Evolutionary conservation across 345 rosid species (phyloP).

Genomic region (Gynandropsis gynandra): DNA sequence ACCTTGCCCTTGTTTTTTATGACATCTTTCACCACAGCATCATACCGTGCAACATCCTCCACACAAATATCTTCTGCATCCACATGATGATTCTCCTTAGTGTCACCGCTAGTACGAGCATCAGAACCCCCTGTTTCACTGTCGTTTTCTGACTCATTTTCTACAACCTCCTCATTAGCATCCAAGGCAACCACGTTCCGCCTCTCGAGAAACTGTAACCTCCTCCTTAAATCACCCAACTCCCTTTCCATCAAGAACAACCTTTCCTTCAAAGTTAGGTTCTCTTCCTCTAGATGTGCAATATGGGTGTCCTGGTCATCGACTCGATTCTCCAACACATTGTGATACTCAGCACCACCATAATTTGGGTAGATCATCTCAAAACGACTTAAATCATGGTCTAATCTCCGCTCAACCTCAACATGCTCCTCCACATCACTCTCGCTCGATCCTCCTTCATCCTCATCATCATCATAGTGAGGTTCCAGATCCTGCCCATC

Average conservation of each 20-base stretch:
- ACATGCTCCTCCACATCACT: conserved; percentile 97
- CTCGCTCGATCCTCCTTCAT: conserved; percentile 84
- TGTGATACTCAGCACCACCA: conserved; percentile 50
- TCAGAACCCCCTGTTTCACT: conserved; percentile 62
- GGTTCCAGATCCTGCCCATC: conserved; percentile 47
- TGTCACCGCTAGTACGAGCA: conserved; percentile 29
- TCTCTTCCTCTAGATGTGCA: conserved; percentile 89
- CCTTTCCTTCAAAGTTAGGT: conserved; percentile 82
- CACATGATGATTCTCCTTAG: conserved; percentile 30
- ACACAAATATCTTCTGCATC: conserved; percentile 28
- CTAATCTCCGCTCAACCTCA: conserved; percentile 87
- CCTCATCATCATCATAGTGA: conserved; percentile 81
- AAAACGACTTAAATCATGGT: conserved; percentile 93
- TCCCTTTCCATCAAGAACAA: conserved; percentile 90
- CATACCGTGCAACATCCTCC: conserved; percentile 28
- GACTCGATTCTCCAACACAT: conserved; percentile 81
- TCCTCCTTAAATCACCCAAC: conserved; percentile 72
- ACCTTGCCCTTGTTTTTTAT: neutral
- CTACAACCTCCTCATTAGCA: conserved; percentile 56
- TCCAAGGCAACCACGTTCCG: conserved; percentile 45
- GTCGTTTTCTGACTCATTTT: conserved; percentile 59
- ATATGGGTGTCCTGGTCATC: conserved; percentile 96
- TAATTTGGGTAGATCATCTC: conserved; percentile 90
- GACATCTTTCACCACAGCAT: conserved; percentile 16
- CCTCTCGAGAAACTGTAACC: conserved; percentile 80